Percentiles rank a stretch among this genome's conserved stretches.
Conservation (phyloP, 345 rosid genomes). For the Microthlaspi erraticum region DNA sequence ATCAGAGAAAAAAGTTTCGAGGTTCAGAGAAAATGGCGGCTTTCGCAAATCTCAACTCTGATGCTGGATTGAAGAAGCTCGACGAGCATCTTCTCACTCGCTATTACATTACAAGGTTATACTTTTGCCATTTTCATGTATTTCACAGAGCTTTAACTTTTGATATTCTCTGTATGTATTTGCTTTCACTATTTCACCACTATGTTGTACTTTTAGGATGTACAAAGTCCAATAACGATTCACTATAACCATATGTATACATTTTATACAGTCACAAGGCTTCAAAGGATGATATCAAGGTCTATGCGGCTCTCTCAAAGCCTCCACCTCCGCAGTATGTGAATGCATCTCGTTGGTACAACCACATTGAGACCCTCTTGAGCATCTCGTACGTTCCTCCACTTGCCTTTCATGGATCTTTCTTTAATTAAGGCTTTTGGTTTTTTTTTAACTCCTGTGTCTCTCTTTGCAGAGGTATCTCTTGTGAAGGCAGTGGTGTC, state of each 20-base stretch:
- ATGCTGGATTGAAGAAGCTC: neutral
- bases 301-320: slow-evolving; percentile 54
- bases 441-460: neutral
- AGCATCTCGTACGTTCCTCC: slow-evolving; percentile 73
- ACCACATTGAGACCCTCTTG: slow-evolving; percentile 76
- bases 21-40: slow-evolving; percentile 56
- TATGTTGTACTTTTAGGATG: too few relatives aligned
- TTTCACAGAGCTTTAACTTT: slow-evolving; percentile 5
- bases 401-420: neutral
- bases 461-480: too few relatives aligned
- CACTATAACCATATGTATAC: too few relatives aligned
- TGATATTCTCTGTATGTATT: too few relatives aligned
- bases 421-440: too few relatives aligned
- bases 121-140: neutral
- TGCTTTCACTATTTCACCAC: too few relatives aligned
- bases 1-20: slow-evolving; percentile 1
- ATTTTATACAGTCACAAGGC: slow-evolving; percentile 82
- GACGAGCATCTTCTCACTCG: neutral
- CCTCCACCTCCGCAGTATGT: slow-evolving; percentile 62
- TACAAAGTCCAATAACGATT: too few relatives aligned
- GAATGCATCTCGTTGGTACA: slow-evolving; percentile 72
- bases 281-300: slow-evolving; percentile 78
- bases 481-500: too few relatives aligned
- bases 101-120: neutral
- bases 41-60: slow-evolving; percentile 56